phyloP scores from a whole-genome alignment of 352 stramenopile genomes.

The Phytophthora quininea region DNA sequence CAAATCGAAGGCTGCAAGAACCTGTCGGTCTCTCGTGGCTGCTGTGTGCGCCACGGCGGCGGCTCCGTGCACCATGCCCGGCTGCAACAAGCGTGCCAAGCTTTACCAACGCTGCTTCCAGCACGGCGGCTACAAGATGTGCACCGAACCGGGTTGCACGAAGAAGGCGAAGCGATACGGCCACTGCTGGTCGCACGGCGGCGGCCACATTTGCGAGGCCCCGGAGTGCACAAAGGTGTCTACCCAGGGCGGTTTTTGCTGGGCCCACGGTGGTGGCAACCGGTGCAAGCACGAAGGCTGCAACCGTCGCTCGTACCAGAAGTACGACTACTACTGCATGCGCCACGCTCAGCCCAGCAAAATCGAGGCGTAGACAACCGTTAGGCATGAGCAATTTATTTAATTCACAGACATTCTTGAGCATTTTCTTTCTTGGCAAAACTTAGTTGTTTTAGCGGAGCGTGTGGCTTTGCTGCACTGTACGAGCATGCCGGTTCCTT shows the following conservation, averaged over 20 bases:
- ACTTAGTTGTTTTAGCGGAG: neutral
- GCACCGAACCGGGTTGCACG: conserved; percentile 47
- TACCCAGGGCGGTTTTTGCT: conserved; percentile 57
- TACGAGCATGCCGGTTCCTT: no score
- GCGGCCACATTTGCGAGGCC: conserved; percentile 9
- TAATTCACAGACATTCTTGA: conserved; percentile 4
- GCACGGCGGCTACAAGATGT: conserved; percentile 59
- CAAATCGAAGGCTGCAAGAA: conserved; percentile 58
- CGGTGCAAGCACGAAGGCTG: conserved; percentile 2
- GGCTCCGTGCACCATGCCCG: conserved; percentile 33
- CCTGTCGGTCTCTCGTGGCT: conserved; percentile 45
- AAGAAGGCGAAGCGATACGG: conserved; percentile 61
- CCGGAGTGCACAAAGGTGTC: conserved; percentile 36
- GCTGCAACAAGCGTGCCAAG: conserved; percentile 54
- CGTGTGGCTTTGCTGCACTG: neutral
- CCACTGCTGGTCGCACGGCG: conserved; percentile 63
- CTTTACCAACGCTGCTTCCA: conserved; percentile 25
- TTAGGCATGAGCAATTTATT: conserved; percentile 10
- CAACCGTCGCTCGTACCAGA: conserved; percentile 2
- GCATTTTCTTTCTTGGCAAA: neutral
- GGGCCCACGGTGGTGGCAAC: conserved; percentile 4
- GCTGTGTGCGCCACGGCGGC: conserved; percentile 42
- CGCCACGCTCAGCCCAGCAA: conserved; percentile 30
- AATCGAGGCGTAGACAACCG: conserved; percentile 9
- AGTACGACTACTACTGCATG: conserved; percentile 11